These are phyloP conservation scores for Mycena floridula DNA, from an alignment of 768 basidiomycete genomes.

Conservation along the genomic window DNA sequence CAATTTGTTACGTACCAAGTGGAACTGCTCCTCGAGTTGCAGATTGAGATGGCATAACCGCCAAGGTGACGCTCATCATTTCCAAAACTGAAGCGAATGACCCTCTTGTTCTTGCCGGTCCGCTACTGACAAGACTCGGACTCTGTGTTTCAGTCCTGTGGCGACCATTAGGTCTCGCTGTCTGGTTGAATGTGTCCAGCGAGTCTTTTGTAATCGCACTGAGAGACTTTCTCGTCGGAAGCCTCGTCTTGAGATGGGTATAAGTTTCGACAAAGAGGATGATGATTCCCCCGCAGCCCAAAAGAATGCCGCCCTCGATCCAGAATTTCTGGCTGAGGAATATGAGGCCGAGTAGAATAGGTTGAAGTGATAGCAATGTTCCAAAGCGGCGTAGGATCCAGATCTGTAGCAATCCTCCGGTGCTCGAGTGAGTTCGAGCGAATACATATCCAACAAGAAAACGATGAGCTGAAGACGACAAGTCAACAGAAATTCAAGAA, in stretches of 20 bases:
- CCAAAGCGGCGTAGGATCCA: constrained; percentile 73
- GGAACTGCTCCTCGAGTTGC: constrained; percentile 56
- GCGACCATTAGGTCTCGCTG: constrained; percentile 32
- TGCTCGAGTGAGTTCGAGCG: constrained; percentile 65
- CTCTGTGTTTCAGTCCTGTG: constrained; percentile 42
- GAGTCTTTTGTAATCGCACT: constrained; percentile 53
- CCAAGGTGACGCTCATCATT: constrained; percentile 78
- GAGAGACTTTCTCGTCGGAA: constrained; percentile 43
- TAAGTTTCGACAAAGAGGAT: constrained; percentile 59
- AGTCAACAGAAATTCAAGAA: background rate
- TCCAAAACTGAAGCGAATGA: constrained; percentile 80
- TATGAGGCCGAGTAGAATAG: constrained; percentile 68
- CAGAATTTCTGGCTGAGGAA: constrained; percentile 61
- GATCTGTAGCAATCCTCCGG: constrained; percentile 67
- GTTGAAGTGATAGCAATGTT: constrained; percentile 66
- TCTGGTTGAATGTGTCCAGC: constrained; percentile 42
- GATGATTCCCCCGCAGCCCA: constrained; percentile 47
- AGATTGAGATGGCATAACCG: constrained; percentile 60
- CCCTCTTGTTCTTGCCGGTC: constrained; percentile 43
- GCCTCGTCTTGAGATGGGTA: constrained; percentile 40
- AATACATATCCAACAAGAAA: constrained; percentile 77
- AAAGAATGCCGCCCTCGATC: constrained; percentile 63
- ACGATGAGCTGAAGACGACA: constrained; percentile 53
- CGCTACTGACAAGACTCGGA: constrained; percentile 39
- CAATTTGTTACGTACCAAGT: constrained; percentile 42